Conservation (phyloP, 805 yeast genomes). For the Kodamaea leandrae region DNA sequence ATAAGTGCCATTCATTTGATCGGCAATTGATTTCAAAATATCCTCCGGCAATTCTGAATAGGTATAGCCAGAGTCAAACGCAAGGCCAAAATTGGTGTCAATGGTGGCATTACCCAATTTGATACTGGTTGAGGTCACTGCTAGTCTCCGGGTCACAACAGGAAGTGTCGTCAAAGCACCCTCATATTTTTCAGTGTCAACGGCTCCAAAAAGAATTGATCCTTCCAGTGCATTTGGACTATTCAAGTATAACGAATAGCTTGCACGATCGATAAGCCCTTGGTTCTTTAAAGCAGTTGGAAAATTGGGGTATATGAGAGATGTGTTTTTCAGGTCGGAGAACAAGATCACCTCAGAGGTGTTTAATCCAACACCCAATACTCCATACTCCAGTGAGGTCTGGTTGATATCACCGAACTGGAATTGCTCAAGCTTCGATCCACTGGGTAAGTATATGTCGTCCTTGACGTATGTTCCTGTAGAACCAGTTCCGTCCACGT, state of each 20-base stretch:
- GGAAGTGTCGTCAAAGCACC: slow-evolving; percentile 8
- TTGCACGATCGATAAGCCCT: slow-evolving; percentile 11
- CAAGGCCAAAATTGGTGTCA: slow-evolving; percentile 1
- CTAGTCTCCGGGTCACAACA: slow-evolving; percentile 4
- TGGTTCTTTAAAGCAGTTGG: slow-evolving; percentile 12
- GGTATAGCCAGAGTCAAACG: slow-evolving; percentile 13
- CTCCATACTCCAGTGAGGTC: slow-evolving; percentile 4
- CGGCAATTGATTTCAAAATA: slow-evolving; percentile 3
- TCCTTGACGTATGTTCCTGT: slow-evolving; percentile 11
- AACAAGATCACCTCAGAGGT: slow-evolving; percentile 2
- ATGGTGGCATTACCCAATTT: neutral
- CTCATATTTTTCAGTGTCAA: slow-evolving; percentile 18
- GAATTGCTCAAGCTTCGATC: slow-evolving; percentile 3
- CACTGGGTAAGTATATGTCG: slow-evolving; percentile 7
- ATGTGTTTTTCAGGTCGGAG: neutral
- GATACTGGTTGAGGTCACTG: slow-evolving; percentile 3
- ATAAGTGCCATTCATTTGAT: slow-evolving; percentile 1
- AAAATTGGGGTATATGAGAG: slow-evolving; percentile 11
- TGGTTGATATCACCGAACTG: slow-evolving; percentile 10
- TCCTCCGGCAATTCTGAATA: slow-evolving; percentile 6
- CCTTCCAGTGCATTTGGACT: slow-evolving; percentile 11
- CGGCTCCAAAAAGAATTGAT: slow-evolving; percentile 20
- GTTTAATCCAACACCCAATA: slow-evolving; percentile 10
- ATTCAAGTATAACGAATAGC: slow-evolving; percentile 18
- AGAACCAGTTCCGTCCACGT: slow-evolving; percentile 7